Evolutionary conservation across 768 basidiomycete genomes (phyloP), one percentile per base, ranked within the genome.

Genomic region (Austroboletus festivus): DNA sequence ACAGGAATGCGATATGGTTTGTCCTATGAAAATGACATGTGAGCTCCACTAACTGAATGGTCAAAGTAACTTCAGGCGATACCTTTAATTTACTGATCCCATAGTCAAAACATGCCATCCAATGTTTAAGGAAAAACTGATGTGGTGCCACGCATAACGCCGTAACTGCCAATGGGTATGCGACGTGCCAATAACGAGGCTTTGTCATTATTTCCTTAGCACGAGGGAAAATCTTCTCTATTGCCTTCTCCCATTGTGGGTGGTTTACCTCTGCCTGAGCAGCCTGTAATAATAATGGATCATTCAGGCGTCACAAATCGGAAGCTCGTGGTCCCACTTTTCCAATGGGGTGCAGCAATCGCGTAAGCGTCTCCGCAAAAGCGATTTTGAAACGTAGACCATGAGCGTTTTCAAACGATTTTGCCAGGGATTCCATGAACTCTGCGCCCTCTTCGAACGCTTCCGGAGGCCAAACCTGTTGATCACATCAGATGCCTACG

Each of bases 261-360:
- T 94, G 87, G 58, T 96, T 96, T 42, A 94, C 93, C 70, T 97
- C 93, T 6, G 91, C 93, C 70, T 93, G 92, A 0, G 91, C 94
- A 33, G 87, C 94, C 89, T 93, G 42, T 49, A 40, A 59, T 12
- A 47, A 37, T 18, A 18, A 26, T 28, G 5, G 12, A 35, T 40
- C 19, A 28, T 22, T 51, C 20, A 28, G 15, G 5, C 22, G 30
- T 21, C 21, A 16, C 18, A 23, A 3, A 18, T 21, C 26, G 23
- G 4, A 3, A 26, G 15, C 26, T 35, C 31, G 19, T 18, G 10
- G 26, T 26, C 50, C 37, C 49, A 87, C 91, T 78, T 95, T 93
- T 52, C 85, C 86, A 40, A 95, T 89, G 0, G 91, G 87, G 70
- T 95, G 92, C 34, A 97, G 64, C 11, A 95, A 60, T 30, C 81